Evolutionary conservation across 2,329 filamentous ascomycete genomes (phyloP).

Genomic region (Alternaria ethzedia): DNA sequence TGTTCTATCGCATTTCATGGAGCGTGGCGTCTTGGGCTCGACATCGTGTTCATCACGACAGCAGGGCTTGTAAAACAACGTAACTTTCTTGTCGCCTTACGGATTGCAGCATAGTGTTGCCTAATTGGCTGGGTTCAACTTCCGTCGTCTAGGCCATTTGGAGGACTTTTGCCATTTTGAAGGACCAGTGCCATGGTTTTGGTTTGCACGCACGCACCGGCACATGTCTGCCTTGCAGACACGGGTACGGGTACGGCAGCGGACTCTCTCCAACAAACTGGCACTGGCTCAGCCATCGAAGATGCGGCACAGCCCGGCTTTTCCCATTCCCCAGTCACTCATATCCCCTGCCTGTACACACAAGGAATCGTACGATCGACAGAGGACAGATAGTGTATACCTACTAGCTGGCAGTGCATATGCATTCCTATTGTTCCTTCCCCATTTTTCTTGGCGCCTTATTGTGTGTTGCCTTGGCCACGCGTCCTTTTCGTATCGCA

Average conservation of each 20-base stretch:
- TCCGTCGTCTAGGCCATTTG: neutral
- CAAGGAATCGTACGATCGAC: neutral
- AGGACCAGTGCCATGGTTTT: neutral
- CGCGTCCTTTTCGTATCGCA: neutral
- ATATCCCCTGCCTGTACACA: neutral
- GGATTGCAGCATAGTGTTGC: neutral
- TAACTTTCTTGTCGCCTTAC: neutral
- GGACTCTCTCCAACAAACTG: neutral
- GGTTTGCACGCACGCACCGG: neutral
- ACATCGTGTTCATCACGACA: neutral
- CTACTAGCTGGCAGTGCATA: neutral
- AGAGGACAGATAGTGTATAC: neutral
- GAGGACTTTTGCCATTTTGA: neutral
- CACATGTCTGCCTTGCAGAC: neutral
- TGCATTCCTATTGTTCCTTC: slow-evolving; percentile 2
- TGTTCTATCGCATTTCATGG: slow-evolving; percentile 3
- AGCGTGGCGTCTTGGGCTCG: slow-evolving; percentile 9
- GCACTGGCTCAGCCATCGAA: neutral
- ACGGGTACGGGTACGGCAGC: neutral
- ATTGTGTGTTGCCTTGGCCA: neutral
- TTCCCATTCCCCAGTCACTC: neutral
- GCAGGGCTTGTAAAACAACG: neutral
- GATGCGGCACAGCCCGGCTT: neutral
- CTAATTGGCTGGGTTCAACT: neutral
- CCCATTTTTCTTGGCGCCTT: neutral